Conservation (phyloP, 1,139 yeast species). For the Insectozyma bohioensis region DNA sequence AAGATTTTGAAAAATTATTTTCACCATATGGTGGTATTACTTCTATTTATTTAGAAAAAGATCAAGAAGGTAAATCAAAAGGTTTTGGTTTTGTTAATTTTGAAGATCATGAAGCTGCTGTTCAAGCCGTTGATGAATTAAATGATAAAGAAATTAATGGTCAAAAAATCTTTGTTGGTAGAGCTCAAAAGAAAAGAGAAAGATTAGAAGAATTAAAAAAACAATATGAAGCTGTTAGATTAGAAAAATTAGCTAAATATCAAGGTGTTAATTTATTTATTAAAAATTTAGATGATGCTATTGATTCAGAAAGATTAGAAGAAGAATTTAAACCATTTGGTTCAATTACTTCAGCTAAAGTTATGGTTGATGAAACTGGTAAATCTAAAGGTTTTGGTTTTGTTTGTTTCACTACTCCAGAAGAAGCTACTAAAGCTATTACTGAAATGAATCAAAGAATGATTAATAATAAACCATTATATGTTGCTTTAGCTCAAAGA, state of each 20-base stretch:
- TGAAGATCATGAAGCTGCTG: constrained; percentile 85
- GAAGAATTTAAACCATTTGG: constrained; percentile 96
- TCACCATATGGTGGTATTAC: constrained; percentile 77
- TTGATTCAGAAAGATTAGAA: constrained; percentile 87
- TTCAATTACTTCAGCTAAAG: constrained; percentile 92
- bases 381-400: constrained; percentile 98
- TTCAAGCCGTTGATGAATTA: constrained; percentile 87
- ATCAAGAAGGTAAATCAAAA: constrained; percentile 84
- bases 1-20: constrained; percentile 74
- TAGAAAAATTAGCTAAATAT: constrained; percentile 90
- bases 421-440: constrained; percentile 98
- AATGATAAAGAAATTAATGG: constrained; percentile 85
- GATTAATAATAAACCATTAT: constrained; percentile 93
- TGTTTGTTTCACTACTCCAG: constrained; percentile 97
- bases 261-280: constrained; percentile 97
- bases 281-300: constrained; percentile 92
- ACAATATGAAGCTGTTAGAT: constrained; percentile 90
- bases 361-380: constrained; percentile 92
- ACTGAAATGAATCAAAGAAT: constrained; percentile 98
- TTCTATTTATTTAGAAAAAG: constrained; percentile 80
- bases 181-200: constrained; percentile 99
- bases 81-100: constrained; percentile 97
- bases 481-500: constrained; percentile 98
- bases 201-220: constrained; percentile 95
- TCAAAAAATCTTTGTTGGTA: constrained; percentile 89